Evolutionary conservation across 352 stramenopile genomes (phyloP).

Genomic region (Phytophthora brassicae): DNA sequence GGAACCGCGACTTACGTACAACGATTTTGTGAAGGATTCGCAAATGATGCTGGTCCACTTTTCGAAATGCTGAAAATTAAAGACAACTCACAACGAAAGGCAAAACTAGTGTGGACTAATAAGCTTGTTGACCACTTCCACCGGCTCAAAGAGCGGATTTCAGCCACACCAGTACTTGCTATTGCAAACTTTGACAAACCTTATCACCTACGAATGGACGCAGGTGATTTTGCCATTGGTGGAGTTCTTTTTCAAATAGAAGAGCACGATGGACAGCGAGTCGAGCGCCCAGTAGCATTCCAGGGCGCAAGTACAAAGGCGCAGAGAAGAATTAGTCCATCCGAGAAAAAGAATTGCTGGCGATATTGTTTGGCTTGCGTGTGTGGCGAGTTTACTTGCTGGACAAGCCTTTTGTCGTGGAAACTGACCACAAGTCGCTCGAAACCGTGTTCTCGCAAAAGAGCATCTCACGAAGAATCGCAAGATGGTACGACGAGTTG

Average conservation of each 20-base stretch:
- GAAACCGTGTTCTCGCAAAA: constrained; percentile 2
- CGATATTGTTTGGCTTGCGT: constrained; percentile 5
- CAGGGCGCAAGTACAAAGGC: not conserved
- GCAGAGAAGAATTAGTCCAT: constrained; percentile 15
- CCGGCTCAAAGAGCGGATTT: not conserved
- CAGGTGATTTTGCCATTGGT: constrained; percentile 14
- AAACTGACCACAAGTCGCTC: constrained; percentile 14
- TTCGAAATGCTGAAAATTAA: too few species aligned
- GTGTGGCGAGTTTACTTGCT: constrained; percentile 10
- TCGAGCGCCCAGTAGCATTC: constrained; percentile 13
- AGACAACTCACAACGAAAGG: too few species aligned
- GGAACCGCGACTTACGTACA: constrained; percentile 13
- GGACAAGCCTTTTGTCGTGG: constrained; percentile 11
- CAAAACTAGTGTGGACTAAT: too few species aligned
- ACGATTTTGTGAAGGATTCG: constrained; percentile 13
- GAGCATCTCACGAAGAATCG: constrained; percentile 9
- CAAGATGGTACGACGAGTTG: constrained; percentile 3
- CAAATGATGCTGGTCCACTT: constrained; percentile 6
- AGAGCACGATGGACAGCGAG: not conserved
- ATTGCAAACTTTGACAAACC: not conserved
- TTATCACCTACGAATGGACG: constrained; percentile 15
- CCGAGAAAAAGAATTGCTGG: constrained; percentile 12
- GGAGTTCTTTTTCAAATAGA: constrained; percentile 19
- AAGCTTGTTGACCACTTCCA: too few species aligned
- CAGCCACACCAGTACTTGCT: not conserved